Conservation (phyloP, 2,329 filamentous ascomycete genomes). For the Pyrenochaeta sp. region DNA sequence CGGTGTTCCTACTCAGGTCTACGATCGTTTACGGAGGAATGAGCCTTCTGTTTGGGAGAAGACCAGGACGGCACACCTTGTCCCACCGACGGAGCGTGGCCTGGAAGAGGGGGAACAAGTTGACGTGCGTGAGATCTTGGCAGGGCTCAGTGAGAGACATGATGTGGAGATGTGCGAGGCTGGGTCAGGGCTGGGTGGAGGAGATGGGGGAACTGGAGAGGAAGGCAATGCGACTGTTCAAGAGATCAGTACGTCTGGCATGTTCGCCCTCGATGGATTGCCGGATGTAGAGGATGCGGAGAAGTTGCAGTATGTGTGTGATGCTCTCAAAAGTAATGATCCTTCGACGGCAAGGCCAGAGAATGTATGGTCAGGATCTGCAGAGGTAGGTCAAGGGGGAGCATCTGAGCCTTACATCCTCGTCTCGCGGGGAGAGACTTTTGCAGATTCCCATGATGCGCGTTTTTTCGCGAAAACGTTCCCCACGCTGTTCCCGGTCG, state of each 20-base stretch:
- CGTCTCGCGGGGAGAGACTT: slow-evolving; percentile 4
- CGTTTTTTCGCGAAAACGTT: slow-evolving; percentile 10
- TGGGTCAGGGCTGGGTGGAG: too few relatives aligned
- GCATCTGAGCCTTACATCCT: slow-evolving; percentile 6
- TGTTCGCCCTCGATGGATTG: slow-evolving; percentile 3
- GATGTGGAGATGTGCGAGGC: too few relatives aligned
- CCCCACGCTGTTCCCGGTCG: slow-evolving; percentile 9
- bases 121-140: slow-evolving; percentile 1
- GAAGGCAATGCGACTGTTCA: background rate
- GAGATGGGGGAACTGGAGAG: too few relatives aligned
- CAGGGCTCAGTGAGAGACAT: background rate
- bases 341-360: too few relatives aligned
- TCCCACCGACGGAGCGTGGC: slow-evolving; percentile 4
- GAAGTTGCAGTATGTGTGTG: slow-evolving; percentile 9
- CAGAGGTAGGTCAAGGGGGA: slow-evolving; percentile 1
- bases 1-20: slow-evolving; percentile 1
- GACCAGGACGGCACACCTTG: slow-evolving; percentile 1
- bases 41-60: background rate
- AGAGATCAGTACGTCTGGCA: slow-evolving; percentile 3
- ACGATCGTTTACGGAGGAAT: background rate
- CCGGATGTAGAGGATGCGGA: slow-evolving; percentile 5
- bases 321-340: too few relatives aligned
- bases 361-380: slow-evolving; percentile 6
- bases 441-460: slow-evolving; percentile 7
- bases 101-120: background rate